Base-by-base conservation (phyloP, 2,329 filamentous ascomycete species). In the Fusarium hainanense region DNA sequence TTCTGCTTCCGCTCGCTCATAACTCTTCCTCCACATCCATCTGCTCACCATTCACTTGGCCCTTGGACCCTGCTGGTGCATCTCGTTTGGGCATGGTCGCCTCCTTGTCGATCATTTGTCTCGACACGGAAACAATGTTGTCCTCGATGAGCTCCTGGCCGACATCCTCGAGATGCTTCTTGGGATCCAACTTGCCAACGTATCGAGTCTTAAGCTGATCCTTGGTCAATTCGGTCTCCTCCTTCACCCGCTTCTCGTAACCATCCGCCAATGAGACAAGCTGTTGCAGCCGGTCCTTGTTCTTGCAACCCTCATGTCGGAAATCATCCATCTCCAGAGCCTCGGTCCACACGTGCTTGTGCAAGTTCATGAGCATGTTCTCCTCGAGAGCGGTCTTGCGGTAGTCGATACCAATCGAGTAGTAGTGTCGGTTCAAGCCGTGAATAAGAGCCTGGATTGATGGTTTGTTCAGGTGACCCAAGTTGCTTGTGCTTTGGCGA, bases 31-130 rank as follows among this genome's bases (percentile, higher is more conserved):
- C 92, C 47, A 89, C 85, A 16, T 93, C 91, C 90, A 93, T 93
- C 60, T 84, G 78, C 50, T 90, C 86, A 18, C 83, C 87, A 60
- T 86, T 87, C n/a, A 79, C 78, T 55, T 82, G 80, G 37, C 84
- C 85, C 71, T 86, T 85, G 40, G 83, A 77, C 34, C 77, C 78
- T 16, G 80, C 80, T 58, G 81, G 80, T 14, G 75, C 78, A 63
- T 92, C 86, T 81, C 91, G 90, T 79, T 88, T 90, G 21, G 95
- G 93, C 81, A 97, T 93, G 7, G 94, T 96, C 6, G 96, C 96
- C 81, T 99, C 96, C 84, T 98, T 98, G 84, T 98, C 96, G 77
- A 99, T 98, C 95, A 99, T 98, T 82, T 98, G 96, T 79, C 95
- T 88, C 71, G 94, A 97, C n/a, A 99, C 94, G 6, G 94, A 93